Evolutionary conservation across 345 rosid species (phyloP).

Genomic region (Schrenkiella parvula): DNA sequence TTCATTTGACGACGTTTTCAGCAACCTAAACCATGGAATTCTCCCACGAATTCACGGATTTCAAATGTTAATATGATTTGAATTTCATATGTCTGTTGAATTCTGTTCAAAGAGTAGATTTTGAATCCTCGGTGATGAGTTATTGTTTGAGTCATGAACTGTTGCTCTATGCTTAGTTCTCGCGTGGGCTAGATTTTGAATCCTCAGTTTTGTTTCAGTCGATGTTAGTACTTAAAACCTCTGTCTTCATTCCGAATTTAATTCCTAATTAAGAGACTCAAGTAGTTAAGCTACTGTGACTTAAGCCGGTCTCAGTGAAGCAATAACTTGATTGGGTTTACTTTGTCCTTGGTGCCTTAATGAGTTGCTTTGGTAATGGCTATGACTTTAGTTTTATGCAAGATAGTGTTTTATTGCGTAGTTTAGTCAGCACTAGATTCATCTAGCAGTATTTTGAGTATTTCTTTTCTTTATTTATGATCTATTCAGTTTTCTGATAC

Average conservation of each 20-base stretch:
- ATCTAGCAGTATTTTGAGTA: neutral
- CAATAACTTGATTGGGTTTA: neutral
- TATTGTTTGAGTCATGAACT: neutral
- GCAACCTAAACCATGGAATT: neutral
- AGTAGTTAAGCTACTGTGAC: slow-evolving; percentile 7
- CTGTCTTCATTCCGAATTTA: neutral
- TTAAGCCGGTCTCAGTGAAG: neutral
- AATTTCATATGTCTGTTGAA: neutral
- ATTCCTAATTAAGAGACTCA: neutral
- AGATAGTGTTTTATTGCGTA: neutral
- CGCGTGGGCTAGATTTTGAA: neutral
- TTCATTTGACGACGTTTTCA: slow-evolving; percentile 12
- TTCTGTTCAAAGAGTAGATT: neutral
- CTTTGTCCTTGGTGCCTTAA: neutral
- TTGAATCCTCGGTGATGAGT: neutral
- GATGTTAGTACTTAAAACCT: neutral
- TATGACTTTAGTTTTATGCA: neutral
- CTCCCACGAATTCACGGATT: neutral
- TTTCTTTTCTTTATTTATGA: neutral
- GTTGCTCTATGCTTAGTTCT: slow-evolving; percentile 1
- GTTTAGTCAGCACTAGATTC: neutral
- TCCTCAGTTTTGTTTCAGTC: neutral
- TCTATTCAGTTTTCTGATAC: neutral
- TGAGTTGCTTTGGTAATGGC: slow-evolving; percentile 1
- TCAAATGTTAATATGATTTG: neutral